phyloP scores from a whole-genome alignment of 78 protist genomes.

The Cavenderia fasciculata region DNA sequence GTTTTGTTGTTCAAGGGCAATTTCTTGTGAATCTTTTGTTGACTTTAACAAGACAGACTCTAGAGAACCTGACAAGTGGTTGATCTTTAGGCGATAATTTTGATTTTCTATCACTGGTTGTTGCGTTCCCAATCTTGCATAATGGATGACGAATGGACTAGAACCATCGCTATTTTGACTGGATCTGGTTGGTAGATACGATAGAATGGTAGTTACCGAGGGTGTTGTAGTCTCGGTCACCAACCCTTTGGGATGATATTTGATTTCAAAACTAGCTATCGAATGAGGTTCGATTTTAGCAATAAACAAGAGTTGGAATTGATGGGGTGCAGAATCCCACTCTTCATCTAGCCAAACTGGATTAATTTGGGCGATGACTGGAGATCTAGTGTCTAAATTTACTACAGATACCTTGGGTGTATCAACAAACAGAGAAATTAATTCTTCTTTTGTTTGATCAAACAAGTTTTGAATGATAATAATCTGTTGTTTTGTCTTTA shows the following conservation, averaged over 20 bases:
- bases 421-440: neutral
- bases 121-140: neutral
- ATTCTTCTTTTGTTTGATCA: neutral
- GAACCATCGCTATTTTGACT: neutral
- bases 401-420: neutral
- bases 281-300: neutral
- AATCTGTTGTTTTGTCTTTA: neutral
- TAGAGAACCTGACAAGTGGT: neutral
- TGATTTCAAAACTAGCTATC: neutral
- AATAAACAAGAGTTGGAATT: no score
- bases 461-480: neutral
- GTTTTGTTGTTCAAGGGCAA: neutral
- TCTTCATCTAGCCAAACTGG: constrained; percentile 1
- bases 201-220: neutral
- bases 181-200: no score
- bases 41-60: neutral
- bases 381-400: neutral
- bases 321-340: neutral
- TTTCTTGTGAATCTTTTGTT: neutral
- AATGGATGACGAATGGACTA: neutral
- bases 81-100: neutral
- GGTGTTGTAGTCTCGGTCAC: neutral
- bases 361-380: neutral
- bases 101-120: neutral
- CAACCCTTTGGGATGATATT: neutral